Conservation (phyloP, 169 alveolate genomes). For the Plasmodium reichenowi region DNA sequence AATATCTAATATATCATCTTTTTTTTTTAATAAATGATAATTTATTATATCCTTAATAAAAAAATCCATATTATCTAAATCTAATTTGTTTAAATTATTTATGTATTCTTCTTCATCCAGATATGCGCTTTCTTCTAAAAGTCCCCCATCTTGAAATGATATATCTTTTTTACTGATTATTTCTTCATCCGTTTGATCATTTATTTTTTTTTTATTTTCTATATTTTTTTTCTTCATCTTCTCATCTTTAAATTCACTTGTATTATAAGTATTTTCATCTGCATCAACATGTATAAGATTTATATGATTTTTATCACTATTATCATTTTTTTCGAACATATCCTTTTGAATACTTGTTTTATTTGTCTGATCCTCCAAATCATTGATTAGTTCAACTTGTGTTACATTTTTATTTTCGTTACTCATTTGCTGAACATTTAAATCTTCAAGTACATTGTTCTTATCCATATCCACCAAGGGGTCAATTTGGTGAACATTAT, state of each 20-base stretch:
- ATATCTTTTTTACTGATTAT: constrained; percentile 63
- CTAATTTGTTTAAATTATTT: constrained; percentile 65
- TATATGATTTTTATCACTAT: neutral
- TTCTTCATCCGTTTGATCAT: neutral
- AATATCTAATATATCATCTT: constrained; percentile 96
- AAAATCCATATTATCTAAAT: constrained; percentile 73
- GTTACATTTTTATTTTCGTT: neutral
- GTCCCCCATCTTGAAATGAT: constrained; percentile 9
- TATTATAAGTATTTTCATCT: neutral
- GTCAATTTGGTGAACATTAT: neutral
- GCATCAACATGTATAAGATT: neutral
- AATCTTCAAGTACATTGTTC: neutral
- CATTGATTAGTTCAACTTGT: neutral
- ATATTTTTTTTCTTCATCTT: neutral
- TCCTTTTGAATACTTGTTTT: neutral
- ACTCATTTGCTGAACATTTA: neutral
- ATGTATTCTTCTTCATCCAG: constrained; percentile 60
- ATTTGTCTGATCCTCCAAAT: neutral
- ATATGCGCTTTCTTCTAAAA: constrained; percentile 33
- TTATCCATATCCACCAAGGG: neutral
- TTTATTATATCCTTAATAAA: constrained; percentile 74
- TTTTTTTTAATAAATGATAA: constrained; percentile 55
- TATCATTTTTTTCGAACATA: neutral
- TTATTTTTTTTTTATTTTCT: neutral
- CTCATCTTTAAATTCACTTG: neutral